Conservation (phyloP, 495 filamentous ascomycete species). For the Mytilinidion resinicola region DNA sequence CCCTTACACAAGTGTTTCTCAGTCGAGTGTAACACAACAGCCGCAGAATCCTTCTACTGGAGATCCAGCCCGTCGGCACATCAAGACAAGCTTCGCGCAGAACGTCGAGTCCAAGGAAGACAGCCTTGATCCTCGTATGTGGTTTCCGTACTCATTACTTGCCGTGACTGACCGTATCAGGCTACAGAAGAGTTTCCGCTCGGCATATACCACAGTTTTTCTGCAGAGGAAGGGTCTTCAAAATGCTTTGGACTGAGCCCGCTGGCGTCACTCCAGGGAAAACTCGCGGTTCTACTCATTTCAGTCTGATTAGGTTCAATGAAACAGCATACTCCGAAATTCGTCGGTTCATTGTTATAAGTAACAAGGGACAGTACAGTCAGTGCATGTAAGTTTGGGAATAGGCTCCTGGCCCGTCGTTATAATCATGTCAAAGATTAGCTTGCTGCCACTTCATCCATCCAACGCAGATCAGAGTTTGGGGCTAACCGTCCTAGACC, state of each 20-base stretch:
- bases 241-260: slow-evolving; percentile 29
- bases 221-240: slow-evolving; percentile 19
- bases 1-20: not conserved
- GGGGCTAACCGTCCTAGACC: slow-evolving; percentile 2
- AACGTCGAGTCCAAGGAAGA: not conserved
- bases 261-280: slow-evolving; percentile 14
- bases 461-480: not conserved
- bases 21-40: not conserved
- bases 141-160: not conserved
- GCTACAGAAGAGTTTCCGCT: slow-evolving; percentile 4
- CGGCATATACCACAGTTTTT: slow-evolving; percentile 5
- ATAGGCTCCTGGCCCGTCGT: not conserved
- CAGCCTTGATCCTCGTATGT: slow-evolving; percentile 5
- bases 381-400: slow-evolving; percentile 15
- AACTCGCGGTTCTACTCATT: slow-evolving; percentile 17
- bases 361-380: slow-evolving; percentile 18
- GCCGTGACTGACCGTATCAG: slow-evolving; percentile 6
- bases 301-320: slow-evolving; percentile 10
- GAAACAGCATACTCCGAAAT: slow-evolving; percentile 26
- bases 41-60: not conserved
- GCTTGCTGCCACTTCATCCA: not conserved
- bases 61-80: slow-evolving; percentile 1
- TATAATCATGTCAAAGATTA: not conserved
- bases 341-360: slow-evolving; percentile 28
- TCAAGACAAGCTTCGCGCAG: not conserved